phyloP scores from a whole-genome alignment of 257 asterid species.

The Solanum pennellii region DNA sequence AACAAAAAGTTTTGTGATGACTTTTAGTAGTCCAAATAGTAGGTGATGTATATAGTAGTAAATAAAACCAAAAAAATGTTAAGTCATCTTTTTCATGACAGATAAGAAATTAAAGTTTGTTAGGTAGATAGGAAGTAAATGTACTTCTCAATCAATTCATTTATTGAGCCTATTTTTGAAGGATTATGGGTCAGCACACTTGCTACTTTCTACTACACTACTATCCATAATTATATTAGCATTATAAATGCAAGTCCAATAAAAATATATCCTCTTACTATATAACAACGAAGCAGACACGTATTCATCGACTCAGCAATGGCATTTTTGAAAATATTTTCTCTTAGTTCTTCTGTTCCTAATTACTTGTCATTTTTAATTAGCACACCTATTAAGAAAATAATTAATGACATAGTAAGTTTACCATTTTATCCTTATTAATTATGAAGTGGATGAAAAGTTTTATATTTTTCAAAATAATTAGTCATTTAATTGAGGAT shows the following conservation, averaged over 20 bases:
- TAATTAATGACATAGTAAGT: no score
- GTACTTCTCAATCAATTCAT: background rate
- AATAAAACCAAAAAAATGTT: background rate
- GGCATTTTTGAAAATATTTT: background rate
- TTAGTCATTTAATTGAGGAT: no score
- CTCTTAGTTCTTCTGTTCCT: no score
- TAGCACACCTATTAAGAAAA: no score
- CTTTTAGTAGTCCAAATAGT: background rate
- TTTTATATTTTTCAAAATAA: no score
- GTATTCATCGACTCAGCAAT: background rate
- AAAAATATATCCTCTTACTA: background rate
- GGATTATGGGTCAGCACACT: background rate
- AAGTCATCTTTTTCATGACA: background rate
- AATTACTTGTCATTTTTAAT: no score
- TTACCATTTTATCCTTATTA: no score
- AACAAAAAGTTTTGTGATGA: background rate
- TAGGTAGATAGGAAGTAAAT: background rate
- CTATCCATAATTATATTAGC: background rate
- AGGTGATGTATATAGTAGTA: background rate
- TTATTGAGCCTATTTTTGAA: background rate
- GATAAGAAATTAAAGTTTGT: background rate
- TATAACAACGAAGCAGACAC: background rate
- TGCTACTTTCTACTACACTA: background rate
- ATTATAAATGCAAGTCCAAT: background rate
- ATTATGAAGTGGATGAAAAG: no score